These are phyloP conservation scores for Teratosphaeria viscida DNA, from an alignment of 2,329 filamentous ascomycete genomes.

Conservation along the genomic window DNA sequence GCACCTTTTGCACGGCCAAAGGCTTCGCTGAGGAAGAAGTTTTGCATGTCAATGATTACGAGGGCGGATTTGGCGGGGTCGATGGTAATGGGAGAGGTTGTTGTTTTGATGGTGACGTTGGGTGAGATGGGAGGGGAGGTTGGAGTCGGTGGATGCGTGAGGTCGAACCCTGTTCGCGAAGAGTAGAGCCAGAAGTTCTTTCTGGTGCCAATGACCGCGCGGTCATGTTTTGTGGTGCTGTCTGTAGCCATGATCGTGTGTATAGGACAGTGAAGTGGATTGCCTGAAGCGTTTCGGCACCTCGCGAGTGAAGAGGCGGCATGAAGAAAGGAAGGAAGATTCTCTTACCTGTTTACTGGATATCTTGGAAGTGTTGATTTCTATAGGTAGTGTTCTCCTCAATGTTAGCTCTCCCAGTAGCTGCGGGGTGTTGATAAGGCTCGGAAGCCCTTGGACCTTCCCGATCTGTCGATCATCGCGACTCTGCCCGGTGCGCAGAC, in stretches of 20 bases:
- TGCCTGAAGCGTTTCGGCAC: neutral
- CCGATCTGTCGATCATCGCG: neutral
- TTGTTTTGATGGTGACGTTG: conserved; percentile 17
- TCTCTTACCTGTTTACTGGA: neutral
- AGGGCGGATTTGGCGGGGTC: conserved; percentile 25
- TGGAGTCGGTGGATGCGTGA: conserved; percentile 32
- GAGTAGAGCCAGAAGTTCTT: conserved; percentile 38
- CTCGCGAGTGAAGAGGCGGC: neutral
- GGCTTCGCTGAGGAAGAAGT: conserved; percentile 24
- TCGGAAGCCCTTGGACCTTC: conserved; percentile 1
- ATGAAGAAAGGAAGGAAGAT: neutral
- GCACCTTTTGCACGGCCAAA: conserved; percentile 25
- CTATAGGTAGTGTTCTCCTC: neutral
- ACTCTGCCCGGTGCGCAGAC: no score
- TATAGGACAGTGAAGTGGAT: neutral
- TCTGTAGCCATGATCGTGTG: conserved; percentile 3
- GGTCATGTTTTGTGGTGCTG: conserved; percentile 3
- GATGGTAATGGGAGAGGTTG: conserved; percentile 20
- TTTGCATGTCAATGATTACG: conserved; percentile 26
- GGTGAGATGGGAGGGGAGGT: conserved; percentile 13
- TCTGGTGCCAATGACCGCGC: conserved; percentile 30
- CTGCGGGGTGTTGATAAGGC: conserved; percentile 4
- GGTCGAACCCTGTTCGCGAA: conserved; percentile 33
- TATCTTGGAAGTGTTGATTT: neutral
- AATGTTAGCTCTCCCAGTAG: neutral